Percentiles rank a stretch among this genome's conserved stretches.
Conservation (phyloP, 768 basidiomycete genomes). For the Rhodotorula babjevae region DNA sequence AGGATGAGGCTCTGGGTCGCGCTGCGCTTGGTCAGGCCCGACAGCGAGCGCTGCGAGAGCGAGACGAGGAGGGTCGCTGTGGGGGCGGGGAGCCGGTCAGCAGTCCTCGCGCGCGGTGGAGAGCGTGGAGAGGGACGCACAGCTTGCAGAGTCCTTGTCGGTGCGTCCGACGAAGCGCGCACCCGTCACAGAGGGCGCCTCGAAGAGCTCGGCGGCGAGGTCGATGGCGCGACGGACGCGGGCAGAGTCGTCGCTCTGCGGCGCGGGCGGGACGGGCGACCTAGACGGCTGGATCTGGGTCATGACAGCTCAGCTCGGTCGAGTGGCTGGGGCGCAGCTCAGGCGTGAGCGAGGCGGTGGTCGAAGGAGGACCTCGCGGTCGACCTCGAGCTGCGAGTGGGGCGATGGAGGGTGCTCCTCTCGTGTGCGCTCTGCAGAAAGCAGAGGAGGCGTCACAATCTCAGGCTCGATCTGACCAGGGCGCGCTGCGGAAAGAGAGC, state of each 20-base stretch:
- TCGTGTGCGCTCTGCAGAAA: no score
- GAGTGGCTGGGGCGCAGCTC: no score
- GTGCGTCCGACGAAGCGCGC: background rate
- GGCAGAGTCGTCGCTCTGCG: background rate
- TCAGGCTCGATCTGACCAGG: no score
- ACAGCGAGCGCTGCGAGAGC: slow-evolving; percentile 23
- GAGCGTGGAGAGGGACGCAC: background rate
- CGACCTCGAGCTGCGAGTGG: no score
- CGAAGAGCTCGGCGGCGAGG: slow-evolving; percentile 3
- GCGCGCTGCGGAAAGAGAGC: no score
- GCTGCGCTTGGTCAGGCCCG: slow-evolving; percentile 14
- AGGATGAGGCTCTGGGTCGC: slow-evolving; percentile 8
- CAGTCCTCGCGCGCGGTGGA: no score
- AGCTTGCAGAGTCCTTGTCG: background rate
- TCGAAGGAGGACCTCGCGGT: no score
- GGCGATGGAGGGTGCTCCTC: no score
- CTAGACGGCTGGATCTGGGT: background rate
- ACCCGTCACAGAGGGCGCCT: background rate
- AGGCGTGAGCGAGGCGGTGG: no score
- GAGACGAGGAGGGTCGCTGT: slow-evolving; percentile 10
- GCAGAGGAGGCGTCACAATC: no score
- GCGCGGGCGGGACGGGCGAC: background rate
- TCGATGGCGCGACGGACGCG: background rate
- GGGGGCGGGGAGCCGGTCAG: background rate
- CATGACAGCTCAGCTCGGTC: background rate